These are phyloP conservation scores for Pseudomassariella vexata DNA, from an alignment of 2,329 filamentous ascomycete species.

Conservation along the genomic window DNA sequence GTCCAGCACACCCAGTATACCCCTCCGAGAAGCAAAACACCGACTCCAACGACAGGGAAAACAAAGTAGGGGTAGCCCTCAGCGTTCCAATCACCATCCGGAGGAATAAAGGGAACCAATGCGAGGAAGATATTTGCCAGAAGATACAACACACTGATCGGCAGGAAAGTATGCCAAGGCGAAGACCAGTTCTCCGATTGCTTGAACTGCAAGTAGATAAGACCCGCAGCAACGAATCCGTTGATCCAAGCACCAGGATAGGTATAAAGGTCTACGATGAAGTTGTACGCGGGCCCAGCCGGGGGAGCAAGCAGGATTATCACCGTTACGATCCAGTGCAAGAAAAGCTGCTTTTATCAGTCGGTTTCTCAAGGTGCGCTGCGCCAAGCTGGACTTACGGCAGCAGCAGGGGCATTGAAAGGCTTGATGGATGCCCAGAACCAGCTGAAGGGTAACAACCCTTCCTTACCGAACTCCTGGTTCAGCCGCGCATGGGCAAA, in stretches of 20 bases:
- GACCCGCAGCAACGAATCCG: conserved; percentile 41
- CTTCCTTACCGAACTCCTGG: conserved; percentile 65
- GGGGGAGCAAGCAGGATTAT: conserved; percentile 63
- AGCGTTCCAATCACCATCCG: conserved; percentile 37
- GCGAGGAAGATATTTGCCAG: conserved; percentile 46
- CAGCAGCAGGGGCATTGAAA: conserved; percentile 57
- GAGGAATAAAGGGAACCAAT: conserved; percentile 50
- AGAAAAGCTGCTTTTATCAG: conserved; percentile 43
- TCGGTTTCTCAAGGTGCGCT: background rate
- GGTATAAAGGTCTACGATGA: conserved; percentile 52
- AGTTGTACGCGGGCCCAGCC: conserved; percentile 63
- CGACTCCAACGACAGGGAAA: conserved; percentile 49
- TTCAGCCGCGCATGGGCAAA: conserved; percentile 55
- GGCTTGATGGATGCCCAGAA: conserved; percentile 67
- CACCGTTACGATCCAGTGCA: conserved; percentile 61
- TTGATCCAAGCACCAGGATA: conserved; percentile 51
- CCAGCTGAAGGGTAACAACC: conserved; percentile 57
- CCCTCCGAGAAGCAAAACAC: conserved; percentile 42
- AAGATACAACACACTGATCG: conserved; percentile 41
- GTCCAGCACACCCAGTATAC: conserved; percentile 50
- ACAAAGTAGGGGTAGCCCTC: conserved; percentile 51
- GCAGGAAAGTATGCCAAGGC: conserved; percentile 44
- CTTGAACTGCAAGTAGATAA: conserved; percentile 45
- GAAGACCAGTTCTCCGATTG: conserved; percentile 47
- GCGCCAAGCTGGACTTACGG: too few relatives aligned